Evolutionary conservation across 202 grass and related monocot species (phyloP).

Genomic region (Panicum hallii): DNA sequence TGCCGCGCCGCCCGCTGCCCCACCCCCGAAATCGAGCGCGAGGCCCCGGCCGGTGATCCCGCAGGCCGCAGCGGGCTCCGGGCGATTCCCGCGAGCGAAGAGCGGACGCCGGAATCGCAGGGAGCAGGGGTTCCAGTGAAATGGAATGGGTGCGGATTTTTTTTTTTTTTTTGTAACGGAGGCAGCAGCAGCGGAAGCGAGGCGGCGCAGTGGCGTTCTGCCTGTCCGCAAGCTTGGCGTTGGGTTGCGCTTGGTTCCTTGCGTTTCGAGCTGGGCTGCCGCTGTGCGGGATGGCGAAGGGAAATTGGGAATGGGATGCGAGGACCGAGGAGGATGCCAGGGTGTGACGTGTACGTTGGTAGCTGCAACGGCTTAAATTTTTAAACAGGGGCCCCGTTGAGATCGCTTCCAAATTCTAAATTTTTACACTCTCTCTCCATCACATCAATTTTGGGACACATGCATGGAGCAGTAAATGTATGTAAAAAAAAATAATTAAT

Average conservation of each 20-base stretch:
- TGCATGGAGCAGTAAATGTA: too few relatives aligned
- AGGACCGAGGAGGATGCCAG: background rate
- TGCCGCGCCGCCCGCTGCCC: background rate
- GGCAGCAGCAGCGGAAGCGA: conserved; percentile 5
- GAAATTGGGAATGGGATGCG: background rate
- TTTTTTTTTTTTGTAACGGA: background rate
- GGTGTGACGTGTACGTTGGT: conserved; percentile 12
- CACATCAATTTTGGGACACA: too few relatives aligned
- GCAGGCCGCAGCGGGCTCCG: background rate
- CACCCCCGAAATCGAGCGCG: background rate
- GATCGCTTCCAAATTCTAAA: too few relatives aligned
- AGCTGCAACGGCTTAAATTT: conserved; percentile 51
- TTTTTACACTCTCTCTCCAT: too few relatives aligned
- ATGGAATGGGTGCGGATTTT: background rate
- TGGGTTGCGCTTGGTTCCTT: conserved; percentile 14
- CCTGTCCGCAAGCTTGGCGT: background rate
- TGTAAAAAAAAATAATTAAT: too few relatives aligned
- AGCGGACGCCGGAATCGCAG: conserved; percentile 3
- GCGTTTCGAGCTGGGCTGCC: conserved; percentile 34
- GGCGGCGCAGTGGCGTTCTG: background rate
- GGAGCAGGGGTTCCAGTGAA: background rate
- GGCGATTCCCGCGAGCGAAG: background rate
- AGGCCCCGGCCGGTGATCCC: background rate
- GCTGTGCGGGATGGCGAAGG: background rate
- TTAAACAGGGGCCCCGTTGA: too few relatives aligned